A percentile compares a stretch with the other conserved stretches of the same genome.
phyloP scores from a whole-genome alignment of 192 early-diverging fungal genomes.

The Tieghemiomyces parasiticus region DNA sequence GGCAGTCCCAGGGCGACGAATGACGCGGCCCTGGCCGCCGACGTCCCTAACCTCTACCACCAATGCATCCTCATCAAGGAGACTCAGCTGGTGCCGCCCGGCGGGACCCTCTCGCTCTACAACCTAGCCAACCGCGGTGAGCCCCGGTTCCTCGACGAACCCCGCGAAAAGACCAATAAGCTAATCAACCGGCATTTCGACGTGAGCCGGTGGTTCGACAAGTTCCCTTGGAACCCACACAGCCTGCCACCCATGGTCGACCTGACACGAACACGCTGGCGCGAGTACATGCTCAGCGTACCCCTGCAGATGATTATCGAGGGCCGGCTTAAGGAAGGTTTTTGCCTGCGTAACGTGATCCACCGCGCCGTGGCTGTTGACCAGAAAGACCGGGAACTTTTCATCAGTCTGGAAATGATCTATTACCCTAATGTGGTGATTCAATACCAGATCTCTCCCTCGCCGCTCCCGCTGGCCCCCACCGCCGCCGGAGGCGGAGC shows the following conservation, averaged over 20 bases:
- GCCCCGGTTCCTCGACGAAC: constrained; percentile 28
- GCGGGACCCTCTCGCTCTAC: constrained; percentile 17
- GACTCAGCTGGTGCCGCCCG: constrained; percentile 22
- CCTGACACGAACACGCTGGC: constrained; percentile 38
- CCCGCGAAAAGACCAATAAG: constrained; percentile 23
- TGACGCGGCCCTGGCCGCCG: background rate
- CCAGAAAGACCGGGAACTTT: constrained; percentile 39
- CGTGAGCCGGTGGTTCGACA: constrained; percentile 17
- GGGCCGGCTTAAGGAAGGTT: constrained; percentile 55
- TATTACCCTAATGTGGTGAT: constrained; percentile 65
- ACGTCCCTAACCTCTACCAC: constrained; percentile 27
- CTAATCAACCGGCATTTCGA: constrained; percentile 18
- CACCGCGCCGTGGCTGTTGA: constrained; percentile 21
- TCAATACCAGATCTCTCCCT: constrained; percentile 58
- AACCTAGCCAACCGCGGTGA: constrained; percentile 18
- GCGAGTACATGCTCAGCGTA: constrained; percentile 44
- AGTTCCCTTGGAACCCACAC: constrained; percentile 55
- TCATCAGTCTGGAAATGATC: constrained; percentile 43
- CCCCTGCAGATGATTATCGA: constrained; percentile 42
- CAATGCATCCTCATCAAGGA: constrained; percentile 27
- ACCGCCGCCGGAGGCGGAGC: background rate
- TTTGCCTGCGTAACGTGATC: constrained; percentile 38
- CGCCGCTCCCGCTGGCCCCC: background rate
- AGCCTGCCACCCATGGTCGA: constrained; percentile 43
- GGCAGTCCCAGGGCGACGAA: too few species aligned